Percentiles rank a stretch among this genome's conserved stretches.
These are phyloP conservation scores for Leccinum longicurvipes DNA, from an alignment of 768 basidiomycete species.

Conservation along the genomic window DNA sequence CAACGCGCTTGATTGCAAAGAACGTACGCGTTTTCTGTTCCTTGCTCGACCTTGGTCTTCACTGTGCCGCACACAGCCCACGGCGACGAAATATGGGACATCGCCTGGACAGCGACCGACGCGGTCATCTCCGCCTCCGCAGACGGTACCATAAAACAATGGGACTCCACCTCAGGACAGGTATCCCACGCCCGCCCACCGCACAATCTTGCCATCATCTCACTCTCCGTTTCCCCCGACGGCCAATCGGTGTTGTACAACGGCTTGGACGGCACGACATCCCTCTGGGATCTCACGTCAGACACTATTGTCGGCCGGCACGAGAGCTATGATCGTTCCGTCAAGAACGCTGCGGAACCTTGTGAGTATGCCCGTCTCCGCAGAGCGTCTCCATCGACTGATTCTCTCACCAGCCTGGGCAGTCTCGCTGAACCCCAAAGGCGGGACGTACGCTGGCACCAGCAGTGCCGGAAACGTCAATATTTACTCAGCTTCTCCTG, in stretches of 20 bases:
- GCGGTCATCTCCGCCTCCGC: conserved; percentile 69
- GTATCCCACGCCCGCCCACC: conserved; percentile 55
- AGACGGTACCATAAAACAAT: conserved; percentile 74
- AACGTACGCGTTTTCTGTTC: conserved; percentile 49
- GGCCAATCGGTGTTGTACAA: conserved; percentile 73
- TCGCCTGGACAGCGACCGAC: conserved; percentile 67
- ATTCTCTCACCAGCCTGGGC: conserved; percentile 61
- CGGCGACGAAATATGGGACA: conserved; percentile 75
- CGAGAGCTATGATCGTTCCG: conserved; percentile 68
- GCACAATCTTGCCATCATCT: conserved; percentile 85
- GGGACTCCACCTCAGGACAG: conserved; percentile 66
- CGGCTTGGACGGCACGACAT: conserved; percentile 80
- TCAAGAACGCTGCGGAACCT: conserved; percentile 54
- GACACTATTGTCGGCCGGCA: conserved; percentile 60
- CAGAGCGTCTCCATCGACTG: background rate
- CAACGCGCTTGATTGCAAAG: conserved; percentile 69
- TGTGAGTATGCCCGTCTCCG: conserved; percentile 45
- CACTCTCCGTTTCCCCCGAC: conserved; percentile 66
- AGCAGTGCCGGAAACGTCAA: conserved; percentile 68
- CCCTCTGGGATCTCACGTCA: conserved; percentile 65
- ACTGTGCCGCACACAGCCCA: conserved; percentile 53
- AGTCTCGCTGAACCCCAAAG: conserved; percentile 74
- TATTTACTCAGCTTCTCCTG: conserved; percentile 65
- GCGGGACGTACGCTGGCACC: conserved; percentile 70
- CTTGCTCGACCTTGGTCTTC: background rate